Evolutionary conservation across 2,329 filamentous ascomycete species (phyloP), one percentile per base, ranked within the genome.

Genomic region (Phialophora tarda): DNA sequence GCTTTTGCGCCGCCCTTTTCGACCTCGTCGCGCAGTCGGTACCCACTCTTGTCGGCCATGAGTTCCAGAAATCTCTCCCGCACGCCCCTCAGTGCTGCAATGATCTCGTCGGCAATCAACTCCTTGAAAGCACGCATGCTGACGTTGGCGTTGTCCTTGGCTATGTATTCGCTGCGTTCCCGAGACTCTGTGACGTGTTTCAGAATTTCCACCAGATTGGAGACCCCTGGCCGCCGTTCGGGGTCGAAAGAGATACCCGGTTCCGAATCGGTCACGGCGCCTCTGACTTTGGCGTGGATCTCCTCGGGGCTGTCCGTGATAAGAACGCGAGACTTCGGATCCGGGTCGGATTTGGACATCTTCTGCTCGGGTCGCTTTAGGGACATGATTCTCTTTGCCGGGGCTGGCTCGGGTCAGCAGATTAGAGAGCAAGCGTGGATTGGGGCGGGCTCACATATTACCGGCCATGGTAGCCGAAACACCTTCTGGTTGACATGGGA

Each of bases 321-420:
- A 12, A 95, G 81, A 72, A 99, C 96, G 21, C 92, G 86, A 7
- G 92, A 96, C 58, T 85, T 86, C 2, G 85, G 83, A 71, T 91
- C 86, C 0, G 83, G 75, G 73, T 92, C 85, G 0, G 93, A 97
- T 79, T 99, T 99, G 63, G 93, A 97, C 95, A 99, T 99, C 77
- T 99, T 99, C 78, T 71, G 68, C 26, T 67, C 80, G 0, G 95
- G 94, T 11, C 91, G 82, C 59, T 86, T 88, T 24, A 99, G 86
- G 21, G 93, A 96, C 93, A 97, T 98, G 68, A 99, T 85, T 68
- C 94, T 88, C 73, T 90, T 91, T 1, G 91, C 87, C 4, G 91
- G 89, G n/a, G 89, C 89, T 92, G 55, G 30, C 30, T 47, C n/a
- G 38, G n/a, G 63, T 69, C 51, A 67, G 66, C 38, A 23, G 28